Percentiles rank a stretch among this genome's conserved stretches.
These are phyloP conservation scores for Aspergillus aculeatus DNA, from an alignment of 2,329 filamentous ascomycete genomes.

Conservation along the genomic window DNA sequence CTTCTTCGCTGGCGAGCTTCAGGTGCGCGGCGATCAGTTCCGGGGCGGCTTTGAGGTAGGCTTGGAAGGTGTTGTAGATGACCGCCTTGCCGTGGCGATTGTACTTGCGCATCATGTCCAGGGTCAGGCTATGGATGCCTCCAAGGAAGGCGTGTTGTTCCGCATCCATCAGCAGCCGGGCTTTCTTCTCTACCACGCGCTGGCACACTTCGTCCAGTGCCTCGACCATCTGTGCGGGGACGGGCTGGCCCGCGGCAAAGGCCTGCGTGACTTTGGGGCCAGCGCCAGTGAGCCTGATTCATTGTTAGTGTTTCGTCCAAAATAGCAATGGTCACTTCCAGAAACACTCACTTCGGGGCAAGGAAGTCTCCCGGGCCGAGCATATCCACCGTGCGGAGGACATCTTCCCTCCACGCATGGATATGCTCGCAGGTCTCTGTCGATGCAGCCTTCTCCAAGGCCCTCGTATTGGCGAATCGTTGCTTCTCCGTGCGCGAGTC, in stretches of 20 bases:
- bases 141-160: slow-evolving; percentile 77
- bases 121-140: slow-evolving; percentile 77
- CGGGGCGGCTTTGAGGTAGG: slow-evolving; percentile 67
- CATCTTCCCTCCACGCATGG: slow-evolving; percentile 69
- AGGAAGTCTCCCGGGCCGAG: slow-evolving; percentile 58
- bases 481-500: slow-evolving; percentile 59
- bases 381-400: slow-evolving; percentile 65
- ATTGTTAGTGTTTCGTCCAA: neutral
- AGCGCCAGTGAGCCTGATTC: slow-evolving; percentile 65
- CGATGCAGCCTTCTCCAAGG: neutral
- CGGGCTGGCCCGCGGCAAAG: slow-evolving; percentile 57
- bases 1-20: slow-evolving; percentile 55
- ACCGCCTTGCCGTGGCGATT: slow-evolving; percentile 66
- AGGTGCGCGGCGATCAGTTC: slow-evolving; percentile 61
- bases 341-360: slow-evolving; percentile 54
- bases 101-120: slow-evolving; percentile 73
- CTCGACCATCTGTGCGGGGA: slow-evolving; percentile 64
- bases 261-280: neutral
- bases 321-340: neutral
- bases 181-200: slow-evolving; percentile 56
- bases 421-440: slow-evolving; percentile 27
- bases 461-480: slow-evolving; percentile 11
- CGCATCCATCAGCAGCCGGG: slow-evolving; percentile 78
- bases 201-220: slow-evolving; percentile 72
- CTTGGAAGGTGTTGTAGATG: slow-evolving; percentile 78